These are phyloP conservation scores for Bolboschoenoplectus hybrid DNA, from an alignment of 202 grass and related monocot genomes.

Conservation along the genomic window DNA sequence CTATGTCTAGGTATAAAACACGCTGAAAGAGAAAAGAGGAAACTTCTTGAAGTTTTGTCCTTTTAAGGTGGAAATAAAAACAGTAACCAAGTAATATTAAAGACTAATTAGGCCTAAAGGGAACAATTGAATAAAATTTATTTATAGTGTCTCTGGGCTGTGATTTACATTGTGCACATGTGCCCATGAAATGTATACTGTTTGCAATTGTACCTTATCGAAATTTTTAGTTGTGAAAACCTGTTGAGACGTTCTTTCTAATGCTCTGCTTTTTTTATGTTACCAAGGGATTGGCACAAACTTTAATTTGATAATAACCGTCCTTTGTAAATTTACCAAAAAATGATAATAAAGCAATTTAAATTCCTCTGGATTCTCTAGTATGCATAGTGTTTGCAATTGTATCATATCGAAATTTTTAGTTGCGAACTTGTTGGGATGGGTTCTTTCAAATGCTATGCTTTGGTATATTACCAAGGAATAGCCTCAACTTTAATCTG, in stretches of 20 bases:
- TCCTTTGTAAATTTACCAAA: background rate
- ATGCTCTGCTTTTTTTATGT: background rate
- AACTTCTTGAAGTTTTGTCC: background rate
- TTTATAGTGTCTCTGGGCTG: background rate
- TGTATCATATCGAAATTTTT: background rate
- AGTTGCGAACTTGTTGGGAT: too few relatives aligned
- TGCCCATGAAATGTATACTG: background rate
- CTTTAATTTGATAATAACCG: background rate
- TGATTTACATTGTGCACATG: background rate
- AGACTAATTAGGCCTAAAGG: background rate
- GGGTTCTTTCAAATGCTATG: background rate
- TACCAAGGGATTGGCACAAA: background rate
- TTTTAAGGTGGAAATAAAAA: background rate
- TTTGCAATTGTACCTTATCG: background rate
- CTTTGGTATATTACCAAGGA: background rate
- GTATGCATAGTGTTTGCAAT: background rate
- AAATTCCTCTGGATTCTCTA: background rate
- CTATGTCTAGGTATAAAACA: slow-evolving; percentile 91
- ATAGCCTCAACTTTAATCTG: background rate
- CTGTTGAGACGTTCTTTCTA: too few relatives aligned
- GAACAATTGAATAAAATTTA: background rate
- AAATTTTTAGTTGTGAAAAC: too few relatives aligned
- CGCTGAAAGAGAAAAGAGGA: slow-evolving; percentile 52
- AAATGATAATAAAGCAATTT: background rate
- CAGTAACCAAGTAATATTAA: background rate